Conservation (phyloP, 192 early-diverging fungal genomes). For the Linnemannia hyalina region DNA sequence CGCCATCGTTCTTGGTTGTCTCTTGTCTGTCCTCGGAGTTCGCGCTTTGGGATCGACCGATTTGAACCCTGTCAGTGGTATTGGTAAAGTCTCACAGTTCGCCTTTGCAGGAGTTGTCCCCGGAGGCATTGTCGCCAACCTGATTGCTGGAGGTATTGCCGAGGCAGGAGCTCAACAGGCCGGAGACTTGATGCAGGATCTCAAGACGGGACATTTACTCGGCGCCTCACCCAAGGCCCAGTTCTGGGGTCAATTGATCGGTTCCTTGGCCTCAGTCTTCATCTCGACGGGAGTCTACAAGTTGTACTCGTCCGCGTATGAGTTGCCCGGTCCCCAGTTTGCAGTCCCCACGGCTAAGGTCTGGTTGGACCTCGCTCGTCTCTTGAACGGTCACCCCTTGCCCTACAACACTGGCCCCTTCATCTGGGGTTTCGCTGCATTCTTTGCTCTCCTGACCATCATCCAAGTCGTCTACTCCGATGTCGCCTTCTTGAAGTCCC, state of each 20-base stretch:
- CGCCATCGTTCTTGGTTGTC: slow-evolving; percentile 79
- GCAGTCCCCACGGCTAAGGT: slow-evolving; percentile 82
- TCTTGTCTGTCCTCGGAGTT: slow-evolving; percentile 84
- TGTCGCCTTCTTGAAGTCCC: slow-evolving; percentile 27
- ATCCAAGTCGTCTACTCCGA: slow-evolving; percentile 42
- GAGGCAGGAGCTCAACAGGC: slow-evolving; percentile 72
- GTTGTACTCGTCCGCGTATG: slow-evolving; percentile 75
- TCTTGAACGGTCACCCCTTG: slow-evolving; percentile 80
- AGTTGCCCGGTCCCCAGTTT: slow-evolving; percentile 78
- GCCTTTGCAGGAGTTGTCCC: slow-evolving; percentile 84
- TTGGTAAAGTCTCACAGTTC: slow-evolving; percentile 89
- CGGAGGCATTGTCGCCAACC: slow-evolving; percentile 77
- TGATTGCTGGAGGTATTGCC: slow-evolving; percentile 84
- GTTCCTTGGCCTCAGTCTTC: slow-evolving; percentile 79
- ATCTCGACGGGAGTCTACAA: slow-evolving; percentile 77
- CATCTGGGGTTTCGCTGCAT: slow-evolving; percentile 64
- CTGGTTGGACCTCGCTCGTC: slow-evolving; percentile 83
- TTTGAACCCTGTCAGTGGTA: slow-evolving; percentile 86
- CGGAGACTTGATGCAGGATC: slow-evolving; percentile 77
- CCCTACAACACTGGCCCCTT: slow-evolving; percentile 75
- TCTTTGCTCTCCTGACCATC: slow-evolving; percentile 68
- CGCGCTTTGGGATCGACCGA: slow-evolving; percentile 87
- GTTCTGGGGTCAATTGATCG: slow-evolving; percentile 87
- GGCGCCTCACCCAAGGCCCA: slow-evolving; percentile 88
- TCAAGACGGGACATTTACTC: slow-evolving; percentile 91